phyloP scores from a whole-genome alignment of 768 basidiomycete species.

The Boletellus ananiceps region DNA sequence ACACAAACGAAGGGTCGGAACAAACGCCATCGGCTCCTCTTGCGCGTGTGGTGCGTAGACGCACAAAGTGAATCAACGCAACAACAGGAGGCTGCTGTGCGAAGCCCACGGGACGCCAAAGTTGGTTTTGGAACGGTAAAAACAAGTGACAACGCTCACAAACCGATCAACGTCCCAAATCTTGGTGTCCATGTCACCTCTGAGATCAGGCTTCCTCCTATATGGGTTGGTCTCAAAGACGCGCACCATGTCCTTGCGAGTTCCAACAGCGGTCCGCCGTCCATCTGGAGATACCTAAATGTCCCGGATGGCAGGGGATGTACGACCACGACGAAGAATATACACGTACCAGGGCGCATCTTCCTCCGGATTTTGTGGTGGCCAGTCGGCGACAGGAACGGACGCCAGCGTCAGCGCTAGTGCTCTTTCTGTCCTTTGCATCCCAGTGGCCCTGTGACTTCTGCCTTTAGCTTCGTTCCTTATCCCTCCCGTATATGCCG shows the following conservation, averaged over 20 bases:
- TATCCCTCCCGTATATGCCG: conserved; percentile 3
- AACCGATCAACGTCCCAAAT: conserved; percentile 53
- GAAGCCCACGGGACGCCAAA: background rate
- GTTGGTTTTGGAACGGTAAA: background rate
- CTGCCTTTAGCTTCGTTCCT: too few species aligned
- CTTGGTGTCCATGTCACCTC: conserved; percentile 50
- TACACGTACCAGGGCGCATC: conserved; percentile 32
- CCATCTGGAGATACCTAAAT: conserved; percentile 34
- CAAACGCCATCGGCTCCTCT: conserved; percentile 25
- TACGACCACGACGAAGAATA: conserved; percentile 64
- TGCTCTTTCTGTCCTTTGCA: too few species aligned
- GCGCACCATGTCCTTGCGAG: conserved; percentile 60
- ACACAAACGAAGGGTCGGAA: conserved; percentile 48
- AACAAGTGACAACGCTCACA: conserved; percentile 29
- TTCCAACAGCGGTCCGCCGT: conserved; percentile 68
- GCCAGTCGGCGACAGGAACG: too few species aligned
- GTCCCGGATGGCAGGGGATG: conserved; percentile 55
- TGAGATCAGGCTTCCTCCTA: conserved; percentile 59
- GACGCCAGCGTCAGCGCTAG: too few species aligned
- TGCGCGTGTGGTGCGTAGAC: conserved; percentile 41
- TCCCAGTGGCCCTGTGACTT: too few species aligned
- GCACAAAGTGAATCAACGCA: conserved; percentile 51
- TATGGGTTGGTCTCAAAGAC: conserved; percentile 75
- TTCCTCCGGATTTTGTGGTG: too few species aligned
- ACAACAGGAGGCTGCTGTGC: conserved; percentile 48